Evolutionary conservation across 805 yeast species (phyloP).

Genomic region (Lipomyces oligophaga): DNA sequence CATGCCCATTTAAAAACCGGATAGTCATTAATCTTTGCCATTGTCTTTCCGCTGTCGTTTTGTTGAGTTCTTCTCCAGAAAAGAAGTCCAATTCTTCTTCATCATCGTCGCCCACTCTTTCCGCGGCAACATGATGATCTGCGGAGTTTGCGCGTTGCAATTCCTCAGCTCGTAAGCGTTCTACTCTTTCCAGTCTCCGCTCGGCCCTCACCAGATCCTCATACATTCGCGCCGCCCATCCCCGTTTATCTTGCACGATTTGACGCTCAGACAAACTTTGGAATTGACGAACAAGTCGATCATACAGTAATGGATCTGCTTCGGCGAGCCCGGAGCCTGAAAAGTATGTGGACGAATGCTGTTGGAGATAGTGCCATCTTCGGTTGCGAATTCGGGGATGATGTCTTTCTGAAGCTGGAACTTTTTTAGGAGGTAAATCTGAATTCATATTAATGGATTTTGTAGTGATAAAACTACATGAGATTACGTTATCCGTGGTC

Average conservation of each 20-base stretch:
- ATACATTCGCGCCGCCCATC: slow-evolving; percentile 26
- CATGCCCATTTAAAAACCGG: slow-evolving; percentile 21
- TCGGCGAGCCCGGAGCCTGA: slow-evolving; percentile 14
- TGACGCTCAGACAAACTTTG: slow-evolving; percentile 17
- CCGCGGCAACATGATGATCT: background rate
- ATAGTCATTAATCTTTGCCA: slow-evolving; percentile 22
- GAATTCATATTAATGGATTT: no score
- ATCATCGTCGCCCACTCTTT: background rate
- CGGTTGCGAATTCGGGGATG: slow-evolving; percentile 14
- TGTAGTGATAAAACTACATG: no score
- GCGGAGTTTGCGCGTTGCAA: no score
- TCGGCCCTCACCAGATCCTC: slow-evolving; percentile 27
- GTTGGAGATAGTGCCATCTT: slow-evolving; percentile 15
- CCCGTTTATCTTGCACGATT: slow-evolving; percentile 7
- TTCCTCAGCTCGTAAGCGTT: slow-evolving; percentile 6
- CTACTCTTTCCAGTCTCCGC: slow-evolving; percentile 2
- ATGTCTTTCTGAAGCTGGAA: slow-evolving; percentile 6
- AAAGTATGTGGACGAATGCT: slow-evolving; percentile 12
- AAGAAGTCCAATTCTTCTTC: slow-evolving; percentile 1
- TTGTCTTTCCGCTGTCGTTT: no score
- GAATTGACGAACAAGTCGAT: slow-evolving; percentile 16
- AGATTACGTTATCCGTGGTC: no score
- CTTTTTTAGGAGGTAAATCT: background rate
- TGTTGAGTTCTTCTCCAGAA: slow-evolving; percentile 2
- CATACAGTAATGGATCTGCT: slow-evolving; percentile 14